Evolutionary conservation across 1,139 yeast genomes (phyloP).

Genomic region (Hemisphaericaspora lyxosophila): DNA sequence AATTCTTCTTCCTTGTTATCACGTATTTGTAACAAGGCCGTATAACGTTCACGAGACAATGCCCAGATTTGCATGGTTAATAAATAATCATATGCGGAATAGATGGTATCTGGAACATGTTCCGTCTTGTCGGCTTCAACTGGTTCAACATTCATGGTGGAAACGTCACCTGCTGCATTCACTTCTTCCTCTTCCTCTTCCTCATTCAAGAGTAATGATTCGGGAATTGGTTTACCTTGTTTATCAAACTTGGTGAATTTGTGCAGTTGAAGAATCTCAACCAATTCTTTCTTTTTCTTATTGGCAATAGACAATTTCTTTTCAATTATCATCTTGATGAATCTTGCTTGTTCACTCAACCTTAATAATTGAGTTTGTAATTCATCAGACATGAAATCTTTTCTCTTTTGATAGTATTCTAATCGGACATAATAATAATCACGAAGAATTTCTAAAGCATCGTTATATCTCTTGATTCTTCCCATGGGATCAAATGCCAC

Average conservation of each 20-base stretch:
- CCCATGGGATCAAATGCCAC: conserved; percentile 95
- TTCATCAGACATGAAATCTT: conserved; percentile 70
- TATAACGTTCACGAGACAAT: conserved; percentile 85
- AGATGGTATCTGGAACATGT: conserved; percentile 41
- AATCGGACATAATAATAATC: conserved; percentile 87
- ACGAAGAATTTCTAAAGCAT: conserved; percentile 71
- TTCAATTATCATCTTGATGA: conserved; percentile 87
- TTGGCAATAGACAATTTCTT: conserved; percentile 68
- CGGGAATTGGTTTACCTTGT: conserved; percentile 53
- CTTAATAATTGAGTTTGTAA: conserved; percentile 74
- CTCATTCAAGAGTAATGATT: conserved; percentile 22
- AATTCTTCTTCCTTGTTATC: conserved; percentile 74
- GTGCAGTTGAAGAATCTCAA: conserved; percentile 58
- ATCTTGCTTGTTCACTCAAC: conserved; percentile 82
- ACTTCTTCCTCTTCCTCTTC: conserved; percentile 32
- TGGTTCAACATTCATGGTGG: conserved; percentile 25
- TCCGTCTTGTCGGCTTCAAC: conserved; percentile 33
- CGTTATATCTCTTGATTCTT: conserved; percentile 77
- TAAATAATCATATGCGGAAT: conserved; percentile 69
- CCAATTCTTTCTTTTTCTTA: conserved; percentile 64
- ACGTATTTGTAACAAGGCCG: conserved; percentile 69
- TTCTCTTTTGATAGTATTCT: conserved; percentile 88
- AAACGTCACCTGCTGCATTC: conserved; percentile 38
- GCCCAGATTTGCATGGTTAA: conserved; percentile 94
- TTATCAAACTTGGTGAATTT: conserved; percentile 79